Base-by-base conservation (phyloP, 768 basidiomycete species). In the Mycena olivaceomarginata region DNA sequence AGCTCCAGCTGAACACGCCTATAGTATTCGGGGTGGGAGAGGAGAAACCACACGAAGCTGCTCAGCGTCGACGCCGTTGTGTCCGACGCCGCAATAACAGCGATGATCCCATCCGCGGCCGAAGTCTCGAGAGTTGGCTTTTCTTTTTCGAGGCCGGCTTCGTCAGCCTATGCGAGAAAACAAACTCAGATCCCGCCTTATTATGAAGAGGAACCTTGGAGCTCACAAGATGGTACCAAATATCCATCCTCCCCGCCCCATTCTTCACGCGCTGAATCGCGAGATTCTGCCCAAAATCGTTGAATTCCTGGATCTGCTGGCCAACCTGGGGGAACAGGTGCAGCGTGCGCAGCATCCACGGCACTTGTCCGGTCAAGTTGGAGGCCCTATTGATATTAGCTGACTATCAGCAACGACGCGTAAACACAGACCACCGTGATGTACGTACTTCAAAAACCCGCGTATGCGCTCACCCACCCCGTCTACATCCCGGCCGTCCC, bases 391-490 rank as follows among this genome's bases (percentile, higher is more conserved):
- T 45, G 8, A 11, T 15, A 45, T 25, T 5, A 4, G 31, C 43
- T 45, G 5, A 11, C 5, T 11, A 45, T 45, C 31, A 31, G 43
- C 9, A 45, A 45, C 25, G 25, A 25, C 2, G 43, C 43, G 6
- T 45, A 45, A 15, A 45, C 43, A 2, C 43, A 45, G 43, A 37
- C 2, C 13, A 41, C 40, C 64, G 37, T 68, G 7, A 72, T 15
- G 43, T 4, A 31, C 87, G 74, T 80, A 91, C 91, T 81, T 82
- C 75, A 90, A 81, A 20, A 86, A 87, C 20, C 82, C 83, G 77
- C 89, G 86, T 12, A 91, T 80, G n/a, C 87, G 80, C 25, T 87
- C 83, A 87, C 89, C 90, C 4, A 90, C 81, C 11, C 86, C 84
- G 18, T 87, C 85, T 53, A 83, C 83, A 78, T 92, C 91, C 4